Evolutionary conservation across 1,284 basidiomycete genomes (phyloP), one percentile per base, ranked within the genome.

Genomic region (Amylostereum areolatum): DNA sequence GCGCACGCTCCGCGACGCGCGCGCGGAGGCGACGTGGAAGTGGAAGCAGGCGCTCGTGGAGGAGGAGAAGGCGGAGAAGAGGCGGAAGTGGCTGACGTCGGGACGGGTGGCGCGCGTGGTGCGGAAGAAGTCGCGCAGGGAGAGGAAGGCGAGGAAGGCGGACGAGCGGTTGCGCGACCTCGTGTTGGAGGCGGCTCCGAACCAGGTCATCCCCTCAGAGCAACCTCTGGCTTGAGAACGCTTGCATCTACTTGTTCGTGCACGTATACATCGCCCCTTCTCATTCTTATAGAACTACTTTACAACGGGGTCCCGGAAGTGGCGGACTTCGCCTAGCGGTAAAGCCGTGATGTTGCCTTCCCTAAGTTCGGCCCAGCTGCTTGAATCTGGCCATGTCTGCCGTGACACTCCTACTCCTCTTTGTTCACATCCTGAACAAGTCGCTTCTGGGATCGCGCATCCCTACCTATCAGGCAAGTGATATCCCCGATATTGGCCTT

Each of bases 21-120:
- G 72, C 45, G 81, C 80, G 10, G 87, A 90, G 59, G 88, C 83
- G 45, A 73, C 74, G 29, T 89, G 80, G 72, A 85, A 81, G 62
- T 90, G 82, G 77, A 75, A 79, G 55, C 73, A 78, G 59, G 68
- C 70, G 52, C 55, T 88, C 48, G 71, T 75, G 49, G 71, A 78
- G 44, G 75, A 85, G 55, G 71, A 77, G 54, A 77, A 77, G 56
- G 78, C 73, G 45, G 74, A 79, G 62, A 72, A 75, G 66, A 81
- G 80, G 70, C 63, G 64, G 45, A 59, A 68, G 47, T 70, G 67
- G 66, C 58, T 64, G 28, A 62, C 67, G 51, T 63, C 71, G 12
- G 73, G 73, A 3, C 60, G 53, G 25, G 62, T 64, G 54, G 63
- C 62, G 47, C 57, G 61, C 34, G 45, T 66, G 51, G 47, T 56